A percentile compares a stretch with the other conserved stretches of the same genome.
Evolutionary conservation across 225 moss, liverwort and hornwort genomes (phyloP).

Genomic region (Polytrichum commune): DNA sequence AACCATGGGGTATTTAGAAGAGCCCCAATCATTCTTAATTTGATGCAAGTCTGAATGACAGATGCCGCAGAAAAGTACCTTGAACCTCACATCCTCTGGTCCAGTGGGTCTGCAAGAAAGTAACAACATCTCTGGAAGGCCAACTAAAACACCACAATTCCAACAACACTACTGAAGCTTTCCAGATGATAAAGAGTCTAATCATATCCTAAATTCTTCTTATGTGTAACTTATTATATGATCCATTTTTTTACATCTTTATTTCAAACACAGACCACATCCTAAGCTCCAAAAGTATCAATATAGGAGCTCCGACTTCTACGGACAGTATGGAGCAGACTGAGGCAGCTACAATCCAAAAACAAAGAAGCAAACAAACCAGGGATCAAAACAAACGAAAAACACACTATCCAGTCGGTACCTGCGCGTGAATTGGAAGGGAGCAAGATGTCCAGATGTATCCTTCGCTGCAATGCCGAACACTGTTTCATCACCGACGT

Average conservation of each 20-base stretch:
- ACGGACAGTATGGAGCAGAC: neutral
- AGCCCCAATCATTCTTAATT: conserved; percentile 11
- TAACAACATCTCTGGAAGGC: neutral
- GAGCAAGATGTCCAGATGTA: conserved; percentile 22
- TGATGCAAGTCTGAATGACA: conserved; percentile 45
- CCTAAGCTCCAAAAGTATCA: neutral
- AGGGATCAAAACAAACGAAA: neutral
- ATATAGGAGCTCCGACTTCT: neutral
- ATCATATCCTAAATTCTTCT: too few relatives aligned
- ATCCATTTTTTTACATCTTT: too few relatives aligned
- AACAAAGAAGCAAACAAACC: neutral
- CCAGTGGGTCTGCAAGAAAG: conserved; percentile 22
- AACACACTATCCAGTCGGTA: neutral
- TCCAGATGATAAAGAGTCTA: neutral
- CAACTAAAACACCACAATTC: neutral
- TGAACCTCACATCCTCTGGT: conserved; percentile 32
- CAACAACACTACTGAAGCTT: neutral
- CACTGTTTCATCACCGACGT: conserved; percentile 5
- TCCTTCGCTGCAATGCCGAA: conserved; percentile 31
- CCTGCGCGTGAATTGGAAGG: conserved; percentile 43
- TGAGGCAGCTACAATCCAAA: neutral
- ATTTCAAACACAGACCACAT: too few relatives aligned
- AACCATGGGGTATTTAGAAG: conserved; percentile 15
- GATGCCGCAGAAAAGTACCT: conserved; percentile 42
- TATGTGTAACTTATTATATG: neutral